Evolutionary conservation across 2,329 filamentous ascomycete genomes (phyloP).

Genomic region (Hirsutella rhossiliensis): DNA sequence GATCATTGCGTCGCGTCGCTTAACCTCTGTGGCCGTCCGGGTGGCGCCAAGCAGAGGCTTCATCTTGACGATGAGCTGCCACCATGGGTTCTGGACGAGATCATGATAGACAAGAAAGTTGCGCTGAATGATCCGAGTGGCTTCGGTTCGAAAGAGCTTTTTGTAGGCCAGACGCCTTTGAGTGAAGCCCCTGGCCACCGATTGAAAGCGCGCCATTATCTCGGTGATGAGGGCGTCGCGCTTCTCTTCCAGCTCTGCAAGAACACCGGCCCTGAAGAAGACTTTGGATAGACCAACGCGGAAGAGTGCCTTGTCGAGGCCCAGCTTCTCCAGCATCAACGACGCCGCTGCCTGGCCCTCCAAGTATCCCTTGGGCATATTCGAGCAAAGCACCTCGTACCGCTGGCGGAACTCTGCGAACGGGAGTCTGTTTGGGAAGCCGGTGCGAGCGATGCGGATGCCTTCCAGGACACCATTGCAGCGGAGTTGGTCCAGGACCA

Average conservation of each 20-base stretch:
- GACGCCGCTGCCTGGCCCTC: constrained; percentile 79
- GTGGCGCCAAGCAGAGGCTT: constrained; percentile 88
- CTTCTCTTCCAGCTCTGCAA: constrained; percentile 94
- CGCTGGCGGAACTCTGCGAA: constrained; percentile 92
- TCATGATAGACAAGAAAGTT: constrained; percentile 91
- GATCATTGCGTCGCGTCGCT: constrained; percentile 90
- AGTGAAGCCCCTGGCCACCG: constrained; percentile 78
- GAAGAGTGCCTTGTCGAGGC: constrained; percentile 75
- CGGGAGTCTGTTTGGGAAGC: constrained; percentile 85
- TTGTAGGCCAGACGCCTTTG: constrained; percentile 86
- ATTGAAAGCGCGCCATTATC: constrained; percentile 90
- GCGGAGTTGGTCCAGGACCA: constrained; percentile 94
- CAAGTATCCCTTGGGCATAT: constrained; percentile 81
- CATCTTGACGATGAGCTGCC: constrained; percentile 91
- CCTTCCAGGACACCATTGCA: constrained; percentile 99
- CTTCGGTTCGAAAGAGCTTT: constrained; percentile 85
- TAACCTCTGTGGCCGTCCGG: constrained; percentile 83
- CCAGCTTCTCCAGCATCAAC: constrained; percentile 81
- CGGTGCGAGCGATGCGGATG: constrained; percentile 91
- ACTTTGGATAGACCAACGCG: constrained; percentile 94
- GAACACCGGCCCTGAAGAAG: constrained; percentile 91
- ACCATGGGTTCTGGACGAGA: constrained; percentile 90
- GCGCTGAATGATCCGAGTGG: constrained; percentile 83
- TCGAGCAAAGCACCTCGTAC: constrained; percentile 85
- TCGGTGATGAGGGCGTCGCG: constrained; percentile 85